Evolutionary conservation across 2,329 filamentous ascomycete genomes (phyloP).

Genomic region (Cryphonectria carpinicola): DNA sequence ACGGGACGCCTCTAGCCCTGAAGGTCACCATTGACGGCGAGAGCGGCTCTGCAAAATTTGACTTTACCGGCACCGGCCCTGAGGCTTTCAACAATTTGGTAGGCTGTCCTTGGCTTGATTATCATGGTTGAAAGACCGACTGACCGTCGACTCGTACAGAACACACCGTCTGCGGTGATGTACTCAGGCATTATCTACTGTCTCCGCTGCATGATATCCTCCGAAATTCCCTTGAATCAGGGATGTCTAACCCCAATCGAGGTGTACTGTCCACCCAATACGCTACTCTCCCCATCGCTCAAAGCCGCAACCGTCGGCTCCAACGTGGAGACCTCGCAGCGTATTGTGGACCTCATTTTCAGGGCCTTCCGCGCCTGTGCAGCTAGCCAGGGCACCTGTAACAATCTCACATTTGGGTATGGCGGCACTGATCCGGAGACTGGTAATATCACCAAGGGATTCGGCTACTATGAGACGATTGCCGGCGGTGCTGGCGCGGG

Average conservation of each 20-base stretch:
- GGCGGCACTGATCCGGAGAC: conserved; percentile 66
- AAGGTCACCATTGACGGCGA: conserved; percentile 74
- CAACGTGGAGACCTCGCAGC: conserved; percentile 79
- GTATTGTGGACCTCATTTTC: conserved; percentile 82
- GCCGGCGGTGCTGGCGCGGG: conserved; percentile 77
- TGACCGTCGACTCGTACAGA: conserved; percentile 17
- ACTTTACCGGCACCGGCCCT: conserved; percentile 75
- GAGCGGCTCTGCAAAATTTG: conserved; percentile 76
- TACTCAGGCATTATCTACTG: conserved; percentile 77
- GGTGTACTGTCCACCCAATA: conserved; percentile 72
- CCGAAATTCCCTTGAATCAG: conserved; percentile 86
- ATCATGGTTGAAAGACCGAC: neutral
- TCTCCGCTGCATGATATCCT: conserved; percentile 75
- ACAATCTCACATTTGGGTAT: conserved; percentile 85
- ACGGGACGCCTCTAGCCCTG: conserved; percentile 77
- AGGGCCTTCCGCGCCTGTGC: conserved; percentile 80
- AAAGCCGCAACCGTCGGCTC: conserved; percentile 81
- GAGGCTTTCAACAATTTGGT: conserved; percentile 77
- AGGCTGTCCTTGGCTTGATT: conserved; percentile 34
- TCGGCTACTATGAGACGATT: conserved; percentile 88
- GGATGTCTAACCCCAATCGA: conserved; percentile 79
- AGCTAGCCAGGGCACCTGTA: conserved; percentile 79
- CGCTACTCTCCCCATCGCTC: conserved; percentile 75
- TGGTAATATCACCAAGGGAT: conserved; percentile 62
- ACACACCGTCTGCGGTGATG: conserved; percentile 33